Evolutionary conservation across 495 filamentous ascomycete species (phyloP), one percentile per base, ranked within the genome.

Genomic region (Cairneyella variabilis): DNA sequence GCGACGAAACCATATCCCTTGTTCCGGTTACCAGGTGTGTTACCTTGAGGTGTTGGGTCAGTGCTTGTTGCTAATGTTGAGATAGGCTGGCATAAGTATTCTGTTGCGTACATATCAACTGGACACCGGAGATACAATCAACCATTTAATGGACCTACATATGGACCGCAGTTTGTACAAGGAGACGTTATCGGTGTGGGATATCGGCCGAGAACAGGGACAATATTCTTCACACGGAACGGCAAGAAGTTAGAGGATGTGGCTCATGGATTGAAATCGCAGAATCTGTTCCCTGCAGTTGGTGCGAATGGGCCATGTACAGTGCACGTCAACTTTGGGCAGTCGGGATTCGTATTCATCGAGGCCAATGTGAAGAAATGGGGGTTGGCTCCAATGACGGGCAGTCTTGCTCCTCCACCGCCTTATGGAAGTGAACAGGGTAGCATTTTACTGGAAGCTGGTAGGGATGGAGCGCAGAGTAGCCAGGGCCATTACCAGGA

Each of bases 291-390:
- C 70, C 93, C 93, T 1, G 91, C 93, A 0, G 77, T 98, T 34
- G 93, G 93, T 40, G 91, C 93, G 18, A 96, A 92, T 64, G 93
- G 93, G 1, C 93, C 93, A 8, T 90, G 89, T 64, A 84, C 83
- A 14, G 77, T 97, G 4, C 91, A 97, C 66, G 93, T 98, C 60
- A 98, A 98, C 66, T 96, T 98, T 66, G 93, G 93, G 2, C 93
- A 98, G 65, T 85, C 90, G 60, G 93, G 93, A 36, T 98, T 97
- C 61, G 93, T 97, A 16, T 98, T 97, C 64, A 97, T 98, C 64
- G 93, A 98, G 71, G 93, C 90, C 38, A 98, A 98, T 59, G 93
- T 98, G 32, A 98, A 98, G 79, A 97, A 97, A 77, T 97, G 93
- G 93, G 93, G 93, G 6, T 72, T 98, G 47, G 93, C 93, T 41